Conservation (phyloP, 805 yeast species). For the Metschnikowia kofuensis region DNA sequence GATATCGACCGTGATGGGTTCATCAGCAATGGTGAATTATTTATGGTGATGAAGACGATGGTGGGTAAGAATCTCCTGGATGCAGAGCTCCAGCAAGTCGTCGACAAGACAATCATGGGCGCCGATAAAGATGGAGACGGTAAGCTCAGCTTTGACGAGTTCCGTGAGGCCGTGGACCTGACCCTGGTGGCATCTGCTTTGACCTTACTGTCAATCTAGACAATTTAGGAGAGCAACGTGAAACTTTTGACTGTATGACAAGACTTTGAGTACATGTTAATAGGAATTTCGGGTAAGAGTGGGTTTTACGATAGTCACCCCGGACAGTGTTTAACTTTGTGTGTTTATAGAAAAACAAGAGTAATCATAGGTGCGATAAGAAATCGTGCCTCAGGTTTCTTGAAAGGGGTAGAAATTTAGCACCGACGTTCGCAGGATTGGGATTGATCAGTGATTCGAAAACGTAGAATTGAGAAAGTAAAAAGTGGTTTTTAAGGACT, state of each 20-base stretch:
- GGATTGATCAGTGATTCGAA: too few species aligned
- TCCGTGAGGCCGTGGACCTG: slow-evolving; percentile 61
- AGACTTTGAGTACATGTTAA: too few species aligned
- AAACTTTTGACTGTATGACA: background rate
- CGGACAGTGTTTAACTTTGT: too few species aligned
- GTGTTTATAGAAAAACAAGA: too few species aligned
- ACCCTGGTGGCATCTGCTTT: slow-evolving; percentile 58
- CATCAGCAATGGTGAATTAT: slow-evolving; percentile 93
- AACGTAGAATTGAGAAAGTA: too few species aligned
- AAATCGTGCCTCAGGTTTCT: too few species aligned
- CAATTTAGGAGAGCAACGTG: background rate
- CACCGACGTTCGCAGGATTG: too few species aligned
- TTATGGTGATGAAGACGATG: slow-evolving; percentile 91
- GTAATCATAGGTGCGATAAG: too few species aligned
- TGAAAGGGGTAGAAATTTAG: too few species aligned
- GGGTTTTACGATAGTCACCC: too few species aligned
- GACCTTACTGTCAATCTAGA: slow-evolving; percentile 36
- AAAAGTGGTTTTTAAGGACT: too few species aligned
- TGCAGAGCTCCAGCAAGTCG: slow-evolving; percentile 88
- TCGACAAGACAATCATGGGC: slow-evolving; percentile 95
- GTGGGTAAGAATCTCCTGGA: slow-evolving; percentile 89
- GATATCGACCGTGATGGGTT: slow-evolving; percentile 95
- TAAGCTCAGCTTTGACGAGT: slow-evolving; percentile 80
- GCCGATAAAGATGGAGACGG: slow-evolving; percentile 95
- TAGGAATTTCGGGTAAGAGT: too few species aligned